A percentile compares a stretch with the other conserved stretches of the same genome.
Evolutionary conservation across 2,329 filamentous ascomycete species (phyloP).

Genomic region (Trichoderma sp.): DNA sequence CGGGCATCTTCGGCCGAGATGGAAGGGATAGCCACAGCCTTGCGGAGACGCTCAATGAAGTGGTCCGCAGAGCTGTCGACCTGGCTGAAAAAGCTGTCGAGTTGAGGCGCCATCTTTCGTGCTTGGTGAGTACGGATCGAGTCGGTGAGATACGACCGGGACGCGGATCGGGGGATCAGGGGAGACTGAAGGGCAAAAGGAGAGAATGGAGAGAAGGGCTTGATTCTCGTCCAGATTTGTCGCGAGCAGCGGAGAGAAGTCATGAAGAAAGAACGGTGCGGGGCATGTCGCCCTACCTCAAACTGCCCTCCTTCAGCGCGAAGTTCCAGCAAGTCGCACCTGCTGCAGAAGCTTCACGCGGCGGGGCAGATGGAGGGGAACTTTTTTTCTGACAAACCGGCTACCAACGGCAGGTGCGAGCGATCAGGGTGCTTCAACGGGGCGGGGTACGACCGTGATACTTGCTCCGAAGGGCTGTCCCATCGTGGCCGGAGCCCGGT

Average conservation of each 20-base stretch:
- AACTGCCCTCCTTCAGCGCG: conserved; percentile 29
- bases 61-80: conserved; percentile 76
- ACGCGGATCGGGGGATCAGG: conserved; percentile 14
- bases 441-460: neutral
- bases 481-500: too few species aligned
- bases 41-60: conserved; percentile 87
- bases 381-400: conserved; percentile 31
- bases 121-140: conserved; percentile 61
- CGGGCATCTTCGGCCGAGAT: conserved; percentile 89
- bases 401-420: conserved; percentile 35
- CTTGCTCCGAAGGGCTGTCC: neutral
- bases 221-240: conserved; percentile 30
- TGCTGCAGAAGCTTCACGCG: conserved; percentile 26
- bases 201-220: conserved; percentile 30
- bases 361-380: conserved; percentile 25
- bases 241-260: conserved; percentile 36
- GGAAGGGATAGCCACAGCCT: conserved; percentile 95
- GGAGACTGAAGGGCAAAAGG: conserved; percentile 32
- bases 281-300: conserved; percentile 46
- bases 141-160: conserved; percentile 55
- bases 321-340: conserved; percentile 17
- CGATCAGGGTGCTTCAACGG: too few species aligned
- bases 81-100: conserved; percentile 91
- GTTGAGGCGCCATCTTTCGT: conserved; percentile 82
- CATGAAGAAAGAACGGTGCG: conserved; percentile 46